phyloP scores from a whole-genome alignment of 2,329 filamentous ascomycete species.

The Aspergillus ibericus region DNA sequence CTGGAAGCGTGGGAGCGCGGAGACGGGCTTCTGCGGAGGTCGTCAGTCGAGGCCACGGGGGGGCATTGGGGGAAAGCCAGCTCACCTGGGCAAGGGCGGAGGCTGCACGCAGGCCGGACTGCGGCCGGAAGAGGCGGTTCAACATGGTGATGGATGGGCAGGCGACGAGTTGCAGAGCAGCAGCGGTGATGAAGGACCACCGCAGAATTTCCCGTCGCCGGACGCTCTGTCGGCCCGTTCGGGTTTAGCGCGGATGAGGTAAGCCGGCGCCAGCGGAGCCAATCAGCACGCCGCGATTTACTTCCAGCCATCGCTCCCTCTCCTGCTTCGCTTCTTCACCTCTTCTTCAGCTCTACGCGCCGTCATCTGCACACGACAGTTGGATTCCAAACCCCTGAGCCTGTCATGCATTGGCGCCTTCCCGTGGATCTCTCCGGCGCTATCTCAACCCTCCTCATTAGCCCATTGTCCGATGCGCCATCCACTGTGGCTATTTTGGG shows the following conservation, averaged over 20 bases:
- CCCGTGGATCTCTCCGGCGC: conserved; percentile 7
- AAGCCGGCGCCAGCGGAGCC: conserved; percentile 20
- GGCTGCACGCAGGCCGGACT: conserved; percentile 44
- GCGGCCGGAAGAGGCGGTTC: conserved; percentile 45
- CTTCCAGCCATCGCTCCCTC: conserved; percentile 7
- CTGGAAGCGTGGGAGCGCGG: conserved; percentile 39
- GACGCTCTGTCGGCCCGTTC: conserved; percentile 20
- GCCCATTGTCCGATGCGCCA: conserved; percentile 26
- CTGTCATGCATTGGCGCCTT: not conserved
- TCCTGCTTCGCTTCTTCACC: not conserved
- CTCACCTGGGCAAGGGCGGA: conserved; percentile 39
- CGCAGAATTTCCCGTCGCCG: conserved; percentile 38
- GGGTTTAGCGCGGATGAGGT: conserved; percentile 31
- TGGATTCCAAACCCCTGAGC: not conserved
- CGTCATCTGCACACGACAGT: not conserved
- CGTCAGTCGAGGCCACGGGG: conserved; percentile 12
- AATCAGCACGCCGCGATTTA: conserved; percentile 26
- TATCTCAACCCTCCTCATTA: conserved; percentile 15
- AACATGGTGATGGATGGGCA: conserved; percentile 39
- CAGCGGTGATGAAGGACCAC: conserved; percentile 21
- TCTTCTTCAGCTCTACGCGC: conserved; percentile 9
- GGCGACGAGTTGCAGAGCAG: conserved; percentile 15
- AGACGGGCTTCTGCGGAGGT: conserved; percentile 33
- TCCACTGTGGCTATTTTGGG: conserved; percentile 27
- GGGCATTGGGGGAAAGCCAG: conserved; percentile 3